Conservation (phyloP, 2,329 filamentous ascomycete genomes). For the Plenodomus biglobosus region DNA sequence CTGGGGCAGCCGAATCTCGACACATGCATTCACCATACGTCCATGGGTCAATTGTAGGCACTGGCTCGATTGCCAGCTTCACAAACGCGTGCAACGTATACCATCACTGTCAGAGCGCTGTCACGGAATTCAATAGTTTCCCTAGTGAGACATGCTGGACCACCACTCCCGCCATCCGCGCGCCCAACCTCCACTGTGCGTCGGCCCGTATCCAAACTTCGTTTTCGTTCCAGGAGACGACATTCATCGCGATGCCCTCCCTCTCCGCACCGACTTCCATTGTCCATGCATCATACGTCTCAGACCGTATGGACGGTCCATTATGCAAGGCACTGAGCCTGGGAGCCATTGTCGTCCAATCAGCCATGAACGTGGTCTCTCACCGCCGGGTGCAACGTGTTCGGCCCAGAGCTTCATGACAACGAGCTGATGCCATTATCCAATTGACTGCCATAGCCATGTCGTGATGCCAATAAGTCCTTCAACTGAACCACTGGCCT, state of each 20-base stretch:
- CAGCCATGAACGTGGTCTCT: constrained; percentile 41
- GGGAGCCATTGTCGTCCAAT: constrained; percentile 37
- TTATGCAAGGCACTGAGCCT: constrained; percentile 16
- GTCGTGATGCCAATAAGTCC: constrained; percentile 4
- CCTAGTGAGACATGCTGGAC: constrained; percentile 9
- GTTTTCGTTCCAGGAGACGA: too few species aligned
- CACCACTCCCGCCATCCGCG: constrained; percentile 11
- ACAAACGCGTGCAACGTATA: neutral
- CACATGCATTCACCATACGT: constrained; percentile 14
- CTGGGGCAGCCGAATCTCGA: constrained; percentile 3
- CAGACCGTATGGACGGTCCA: neutral
- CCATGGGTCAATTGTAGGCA: neutral
- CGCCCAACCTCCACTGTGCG: constrained; percentile 1
- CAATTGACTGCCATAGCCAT: neutral
- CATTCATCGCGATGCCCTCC: constrained; percentile 7
- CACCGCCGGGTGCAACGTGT: constrained; percentile 28
- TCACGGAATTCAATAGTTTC: neutral
- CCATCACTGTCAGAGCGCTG: neutral
- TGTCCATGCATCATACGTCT: constrained; percentile 9
- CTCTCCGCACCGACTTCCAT: constrained; percentile 2
- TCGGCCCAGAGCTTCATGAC: constrained; percentile 15
- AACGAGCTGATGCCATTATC: neutral
- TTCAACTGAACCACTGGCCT: neutral
- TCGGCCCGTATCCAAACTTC: constrained; percentile 13
- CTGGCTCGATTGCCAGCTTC: neutral